Evolutionary conservation across 1,139 yeast species (phyloP).

Genomic region (Pichia sp.): DNA sequence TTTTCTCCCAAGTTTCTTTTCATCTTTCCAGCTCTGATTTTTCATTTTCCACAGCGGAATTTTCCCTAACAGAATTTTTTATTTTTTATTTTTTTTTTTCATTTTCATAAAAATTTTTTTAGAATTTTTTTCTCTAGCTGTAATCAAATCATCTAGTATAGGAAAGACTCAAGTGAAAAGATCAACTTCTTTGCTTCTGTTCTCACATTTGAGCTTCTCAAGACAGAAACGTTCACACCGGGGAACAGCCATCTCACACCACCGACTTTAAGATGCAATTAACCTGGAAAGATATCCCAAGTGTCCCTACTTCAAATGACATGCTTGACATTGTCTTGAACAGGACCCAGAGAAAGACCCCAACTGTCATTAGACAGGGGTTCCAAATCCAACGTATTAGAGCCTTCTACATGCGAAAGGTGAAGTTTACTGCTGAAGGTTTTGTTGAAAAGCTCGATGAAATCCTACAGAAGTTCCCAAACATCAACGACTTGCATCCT

Average conservation of each 20-base stretch:
- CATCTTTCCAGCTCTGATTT: background rate
- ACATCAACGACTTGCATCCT: conserved; percentile 95
- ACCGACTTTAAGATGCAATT: conserved; percentile 63
- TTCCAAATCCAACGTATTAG: conserved; percentile 94
- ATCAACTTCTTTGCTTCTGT: background rate
- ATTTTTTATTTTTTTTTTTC: background rate
- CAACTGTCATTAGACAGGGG: conserved; percentile 95
- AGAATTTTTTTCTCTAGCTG: background rate
- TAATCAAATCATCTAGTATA: background rate
- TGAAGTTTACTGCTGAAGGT: conserved; percentile 92
- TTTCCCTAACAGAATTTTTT: background rate
- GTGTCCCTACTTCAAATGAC: conserved; percentile 88
- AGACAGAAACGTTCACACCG: background rate
- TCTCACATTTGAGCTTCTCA: background rate
- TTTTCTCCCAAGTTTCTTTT: background rate
- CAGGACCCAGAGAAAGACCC: conserved; percentile 97
- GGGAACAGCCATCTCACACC: background rate
- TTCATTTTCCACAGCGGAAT: background rate
- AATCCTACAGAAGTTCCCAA: conserved; percentile 83
- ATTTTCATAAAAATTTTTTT: conserved; percentile 6
- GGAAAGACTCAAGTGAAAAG: background rate
- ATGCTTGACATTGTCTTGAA: conserved; percentile 93
- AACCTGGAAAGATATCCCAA: conserved; percentile 97
- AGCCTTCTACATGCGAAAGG: conserved; percentile 98
- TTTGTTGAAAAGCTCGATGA: conserved; percentile 88